Base-by-base conservation (phyloP, 805 yeast genomes). In the Candida easanensis region DNA sequence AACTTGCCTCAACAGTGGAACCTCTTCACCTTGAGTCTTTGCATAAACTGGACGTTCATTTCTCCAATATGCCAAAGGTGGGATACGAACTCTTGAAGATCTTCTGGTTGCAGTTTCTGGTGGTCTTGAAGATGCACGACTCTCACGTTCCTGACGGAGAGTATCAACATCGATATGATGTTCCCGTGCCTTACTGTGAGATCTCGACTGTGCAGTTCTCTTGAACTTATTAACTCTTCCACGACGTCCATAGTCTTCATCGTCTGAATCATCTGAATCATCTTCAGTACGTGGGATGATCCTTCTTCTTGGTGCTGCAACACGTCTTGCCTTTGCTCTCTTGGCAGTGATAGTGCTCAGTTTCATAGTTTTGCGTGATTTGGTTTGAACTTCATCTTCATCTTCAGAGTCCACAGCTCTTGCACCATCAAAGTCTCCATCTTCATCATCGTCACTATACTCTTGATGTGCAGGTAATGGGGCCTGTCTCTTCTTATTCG, bases 11-110 rank as follows among this genome's bases (percentile, higher is more conserved):
- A 84, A 73, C 33, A 77, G 77, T 39, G 80, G 79, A 7, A 82
- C 73, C 7, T 76, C 69, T 16, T 62, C 63, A n/a, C 52, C 51
- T 4, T 59, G 48, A 15, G 51, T 56, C 38, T 68, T 65, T 33
- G 71, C 68, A 56, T 84, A 88, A 3, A 85, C 76, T 23, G 84
- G 76, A 46, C 79, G 70, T 62, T 88, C 96, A 56, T 85, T 86
- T 59, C 85, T 77, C 96, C 96, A 88, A 59, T 74, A 85, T 3
- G 88, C 90, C 49, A 88, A 65, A 0, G 95, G 91, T 4, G 82
- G 76, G 6, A 84, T 73, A 48, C 77, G 75, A 0, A 78, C 75
- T 54, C 96, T 71, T 25, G 73, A 69, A 0, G 95, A 84, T 50
- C 86, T 67, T 49, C 95, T 69, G 2, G 77, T 55, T 0, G 79